These are phyloP conservation scores for Penicillium sp. DNA, from an alignment of 2,329 filamentous ascomycete species.

Conservation along the genomic window DNA sequence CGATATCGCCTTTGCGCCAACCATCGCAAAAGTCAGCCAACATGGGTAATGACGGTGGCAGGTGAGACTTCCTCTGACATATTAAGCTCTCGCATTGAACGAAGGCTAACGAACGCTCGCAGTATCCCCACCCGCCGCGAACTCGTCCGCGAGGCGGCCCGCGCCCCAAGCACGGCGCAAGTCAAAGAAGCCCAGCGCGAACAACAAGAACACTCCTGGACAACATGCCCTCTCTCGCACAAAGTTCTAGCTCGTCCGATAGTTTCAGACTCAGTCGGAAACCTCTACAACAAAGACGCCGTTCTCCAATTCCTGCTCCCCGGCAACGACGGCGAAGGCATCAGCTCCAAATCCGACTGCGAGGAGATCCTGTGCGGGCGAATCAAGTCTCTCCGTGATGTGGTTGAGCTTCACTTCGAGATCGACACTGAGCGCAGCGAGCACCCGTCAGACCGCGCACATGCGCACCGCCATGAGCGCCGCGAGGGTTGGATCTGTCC, in stretches of 20 bases:
- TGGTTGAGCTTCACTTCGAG: slow-evolving; percentile 81
- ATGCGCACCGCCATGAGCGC: slow-evolving; percentile 34
- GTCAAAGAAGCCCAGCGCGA: slow-evolving; percentile 86
- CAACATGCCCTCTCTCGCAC: slow-evolving; percentile 81
- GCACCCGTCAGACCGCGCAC: slow-evolving; percentile 39
- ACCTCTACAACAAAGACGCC: slow-evolving; percentile 92
- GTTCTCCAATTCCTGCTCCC: slow-evolving; percentile 68
- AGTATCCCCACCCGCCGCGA: slow-evolving; percentile 93
- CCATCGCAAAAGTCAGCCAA: slow-evolving; percentile 17
- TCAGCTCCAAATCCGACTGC: slow-evolving; percentile 57
- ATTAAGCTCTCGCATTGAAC: no score
- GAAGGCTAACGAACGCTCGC: not conserved
- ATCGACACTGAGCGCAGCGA: slow-evolving; percentile 44
- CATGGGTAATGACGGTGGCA: slow-evolving; percentile 98
- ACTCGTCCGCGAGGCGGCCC: slow-evolving; percentile 89
- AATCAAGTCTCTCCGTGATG: slow-evolving; percentile 78
- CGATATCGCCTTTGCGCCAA: slow-evolving; percentile 1
- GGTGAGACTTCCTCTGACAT: slow-evolving; percentile 37
- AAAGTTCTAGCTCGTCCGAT: slow-evolving; percentile 69
- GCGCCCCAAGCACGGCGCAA: slow-evolving; percentile 76
- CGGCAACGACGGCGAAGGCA: slow-evolving; percentile 53
- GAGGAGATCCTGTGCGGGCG: slow-evolving; percentile 59
- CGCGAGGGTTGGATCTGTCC: slow-evolving; percentile 74
- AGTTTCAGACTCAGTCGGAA: slow-evolving; percentile 80
- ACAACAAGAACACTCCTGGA: slow-evolving; percentile 82